A percentile compares a stretch with the other conserved stretches of the same genome.
Conservation (phyloP, 768 basidiomycete species). For the Pleurotus eryngii region DNA sequence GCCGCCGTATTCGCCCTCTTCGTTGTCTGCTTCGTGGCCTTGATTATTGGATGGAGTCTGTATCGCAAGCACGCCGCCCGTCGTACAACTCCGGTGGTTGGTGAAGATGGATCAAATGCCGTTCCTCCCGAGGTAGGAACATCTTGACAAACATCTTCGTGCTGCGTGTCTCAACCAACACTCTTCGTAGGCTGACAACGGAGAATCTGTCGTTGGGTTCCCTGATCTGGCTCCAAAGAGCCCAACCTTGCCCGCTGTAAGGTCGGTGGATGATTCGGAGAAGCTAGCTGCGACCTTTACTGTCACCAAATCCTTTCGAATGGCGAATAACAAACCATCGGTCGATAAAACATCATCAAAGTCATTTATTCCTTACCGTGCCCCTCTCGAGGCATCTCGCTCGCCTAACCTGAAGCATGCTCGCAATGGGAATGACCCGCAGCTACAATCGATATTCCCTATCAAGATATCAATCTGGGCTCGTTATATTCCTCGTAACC, state of each 20-base stretch:
- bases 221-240: not conserved
- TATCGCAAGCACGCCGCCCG: not conserved
- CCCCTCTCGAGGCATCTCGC: too few species aligned
- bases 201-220: not conserved
- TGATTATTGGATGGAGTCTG: not conserved
- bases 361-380: too few species aligned
- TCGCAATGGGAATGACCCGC: not conserved
- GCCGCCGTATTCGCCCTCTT: not conserved
- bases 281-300: not conserved
- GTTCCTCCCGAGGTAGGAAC: too few species aligned
- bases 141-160: too few species aligned
- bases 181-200: not conserved
- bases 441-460: not conserved
- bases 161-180: not conserved
- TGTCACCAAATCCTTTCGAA: not conserved
- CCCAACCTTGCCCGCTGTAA: not conserved
- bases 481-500: not conserved
- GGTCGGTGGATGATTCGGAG: not conserved
- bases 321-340: not conserved
- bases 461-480: not conserved
- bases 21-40: not conserved
- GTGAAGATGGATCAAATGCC: not conserved
- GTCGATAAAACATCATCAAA: too few species aligned
- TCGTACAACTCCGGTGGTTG: not conserved
- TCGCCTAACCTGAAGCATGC: too few species aligned